A percentile compares a stretch with the other conserved stretches of the same genome.
Evolutionary conservation across 148 eudicot species (phyloP).

Genomic region (Rhododendron kiyosumense): DNA sequence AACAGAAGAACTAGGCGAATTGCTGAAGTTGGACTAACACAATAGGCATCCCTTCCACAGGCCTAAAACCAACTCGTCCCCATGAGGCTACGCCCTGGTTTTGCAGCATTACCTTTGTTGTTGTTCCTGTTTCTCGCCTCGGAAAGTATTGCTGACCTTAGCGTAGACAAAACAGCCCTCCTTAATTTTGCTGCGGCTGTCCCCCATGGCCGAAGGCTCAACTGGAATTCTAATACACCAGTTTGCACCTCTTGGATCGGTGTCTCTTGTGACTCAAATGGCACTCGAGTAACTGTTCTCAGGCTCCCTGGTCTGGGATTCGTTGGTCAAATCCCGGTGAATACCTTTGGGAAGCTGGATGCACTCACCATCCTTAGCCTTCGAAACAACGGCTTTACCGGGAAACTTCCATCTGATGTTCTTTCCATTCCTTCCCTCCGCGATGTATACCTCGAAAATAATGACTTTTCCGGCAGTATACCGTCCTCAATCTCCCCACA

Average conservation of each 20-base stretch:
- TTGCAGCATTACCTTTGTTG: constrained; percentile 21
- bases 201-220: constrained; percentile 70
- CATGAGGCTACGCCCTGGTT: constrained; percentile 40
- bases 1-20: background rate
- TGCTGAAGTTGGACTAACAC: constrained; percentile 7
- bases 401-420: constrained; percentile 64
- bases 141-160: constrained; percentile 48
- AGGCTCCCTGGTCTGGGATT: constrained; percentile 84
- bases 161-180: constrained; percentile 61
- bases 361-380: constrained; percentile 65
- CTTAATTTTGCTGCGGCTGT: constrained; percentile 63
- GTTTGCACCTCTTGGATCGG: constrained; percentile 82
- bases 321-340: constrained; percentile 56
- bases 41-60: background rate
- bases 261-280: constrained; percentile 50
- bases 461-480: constrained; percentile 67
- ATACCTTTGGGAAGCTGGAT: constrained; percentile 60
- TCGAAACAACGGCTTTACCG: constrained; percentile 57
- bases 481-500: constrained; percentile 59
- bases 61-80: constrained; percentile 16
- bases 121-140: constrained; percentile 19
- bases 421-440: constrained; percentile 68
- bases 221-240: constrained; percentile 51
- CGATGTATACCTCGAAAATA: constrained; percentile 54
- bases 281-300: constrained; percentile 46